These are phyloP conservation scores for Starmera dryadoides DNA, from an alignment of 805 yeast genomes.

Conservation along the genomic window DNA sequence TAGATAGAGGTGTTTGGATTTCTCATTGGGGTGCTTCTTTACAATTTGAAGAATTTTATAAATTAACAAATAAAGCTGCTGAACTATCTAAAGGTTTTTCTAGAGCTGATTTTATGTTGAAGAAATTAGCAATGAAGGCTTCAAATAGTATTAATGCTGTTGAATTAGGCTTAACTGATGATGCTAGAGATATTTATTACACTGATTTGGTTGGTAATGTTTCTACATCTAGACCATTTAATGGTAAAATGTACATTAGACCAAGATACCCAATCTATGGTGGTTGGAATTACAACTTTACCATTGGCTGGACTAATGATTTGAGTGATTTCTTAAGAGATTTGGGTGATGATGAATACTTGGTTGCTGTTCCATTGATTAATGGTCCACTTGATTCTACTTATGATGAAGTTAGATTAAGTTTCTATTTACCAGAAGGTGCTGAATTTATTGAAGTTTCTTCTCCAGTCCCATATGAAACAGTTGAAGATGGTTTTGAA, in stretches of 20 bases:
- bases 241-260: conserved; percentile 42
- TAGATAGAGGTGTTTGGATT: conserved; percentile 77
- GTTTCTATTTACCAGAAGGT: conserved; percentile 82
- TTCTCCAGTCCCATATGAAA: conserved; percentile 42
- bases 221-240: conserved; percentile 52
- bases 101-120: conserved; percentile 68
- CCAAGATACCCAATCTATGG: conserved; percentile 96
- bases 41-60: conserved; percentile 81
- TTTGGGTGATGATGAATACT: conserved; percentile 32
- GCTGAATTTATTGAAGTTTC: conserved; percentile 51
- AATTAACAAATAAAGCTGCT: conserved; percentile 72
- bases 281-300: conserved; percentile 93
- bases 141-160: conserved; percentile 56
- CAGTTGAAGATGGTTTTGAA: conserved; percentile 23
- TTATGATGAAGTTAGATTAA: conserved; percentile 54
- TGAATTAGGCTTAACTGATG: conserved; percentile 45
- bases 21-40: conserved; percentile 75
- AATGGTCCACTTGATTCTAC: conserved; percentile 65
- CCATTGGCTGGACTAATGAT: conserved; percentile 83
- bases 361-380: conserved; percentile 63
- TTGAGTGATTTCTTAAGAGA: conserved; percentile 45
- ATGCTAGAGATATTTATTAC: conserved; percentile 62
- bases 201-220: conserved; percentile 93
- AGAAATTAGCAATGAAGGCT: conserved; percentile 38
- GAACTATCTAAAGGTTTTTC: conserved; percentile 64